These are phyloP conservation scores for Boletus rufocinnamomeus DNA, from an alignment of 768 basidiomycete genomes.

Conservation along the genomic window DNA sequence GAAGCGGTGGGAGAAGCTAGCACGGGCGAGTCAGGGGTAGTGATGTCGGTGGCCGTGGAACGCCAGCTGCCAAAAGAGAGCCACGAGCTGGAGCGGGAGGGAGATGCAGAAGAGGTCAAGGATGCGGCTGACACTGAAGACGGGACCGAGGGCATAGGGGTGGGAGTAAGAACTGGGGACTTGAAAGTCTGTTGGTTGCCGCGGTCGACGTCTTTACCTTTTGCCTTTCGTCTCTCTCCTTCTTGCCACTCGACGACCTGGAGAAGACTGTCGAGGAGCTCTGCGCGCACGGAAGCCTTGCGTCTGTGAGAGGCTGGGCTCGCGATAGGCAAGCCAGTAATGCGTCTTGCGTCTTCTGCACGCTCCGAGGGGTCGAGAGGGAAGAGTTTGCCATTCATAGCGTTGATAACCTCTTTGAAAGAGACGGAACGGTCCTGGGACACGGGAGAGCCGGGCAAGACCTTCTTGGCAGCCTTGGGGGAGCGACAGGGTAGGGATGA, in stretches of 20 bases:
- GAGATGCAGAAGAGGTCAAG: slow-evolving; percentile 30
- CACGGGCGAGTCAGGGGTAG: slow-evolving; percentile 36
- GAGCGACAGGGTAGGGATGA: slow-evolving; percentile 24
- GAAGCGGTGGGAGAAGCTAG: slow-evolving; percentile 33
- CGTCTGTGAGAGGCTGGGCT: slow-evolving; percentile 18
- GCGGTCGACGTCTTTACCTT: slow-evolving; percentile 45
- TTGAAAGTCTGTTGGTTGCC: slow-evolving; percentile 18
- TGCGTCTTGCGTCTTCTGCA: slow-evolving; percentile 34
- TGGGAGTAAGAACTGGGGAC: slow-evolving; percentile 12
- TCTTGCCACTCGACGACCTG: slow-evolving; percentile 45
- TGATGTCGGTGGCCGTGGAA: slow-evolving; percentile 39
- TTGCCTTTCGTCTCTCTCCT: slow-evolving; percentile 38
- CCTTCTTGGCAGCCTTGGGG: slow-evolving; percentile 16
- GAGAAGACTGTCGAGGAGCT: slow-evolving; percentile 48
- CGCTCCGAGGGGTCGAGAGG: slow-evolving; percentile 40
- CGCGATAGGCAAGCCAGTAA: slow-evolving; percentile 28
- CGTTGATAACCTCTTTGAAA: slow-evolving; percentile 56
- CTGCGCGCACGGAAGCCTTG: slow-evolving; percentile 28
- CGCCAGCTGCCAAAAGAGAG: slow-evolving; percentile 46
- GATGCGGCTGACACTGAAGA: slow-evolving; percentile 27
- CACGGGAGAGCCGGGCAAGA: slow-evolving; percentile 9
- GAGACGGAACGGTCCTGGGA: slow-evolving; percentile 42
- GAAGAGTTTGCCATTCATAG: slow-evolving; percentile 63
- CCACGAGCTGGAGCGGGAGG: slow-evolving; percentile 44
- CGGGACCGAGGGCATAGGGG: slow-evolving; percentile 21